Conservation (phyloP, 2,329 filamentous ascomycete species). For the Orbilia quercus region DNA sequence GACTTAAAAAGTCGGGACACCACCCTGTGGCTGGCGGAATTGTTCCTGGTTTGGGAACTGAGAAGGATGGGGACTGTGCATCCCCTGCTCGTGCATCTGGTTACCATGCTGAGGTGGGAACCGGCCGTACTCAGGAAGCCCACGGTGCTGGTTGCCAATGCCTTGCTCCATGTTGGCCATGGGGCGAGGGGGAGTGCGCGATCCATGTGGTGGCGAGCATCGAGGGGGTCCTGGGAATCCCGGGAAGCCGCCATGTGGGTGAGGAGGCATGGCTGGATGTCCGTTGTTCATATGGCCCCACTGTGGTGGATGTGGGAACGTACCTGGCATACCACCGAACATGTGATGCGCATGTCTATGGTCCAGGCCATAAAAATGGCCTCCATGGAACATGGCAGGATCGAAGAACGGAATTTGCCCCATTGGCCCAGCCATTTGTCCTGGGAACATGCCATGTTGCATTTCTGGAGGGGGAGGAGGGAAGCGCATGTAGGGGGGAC, state of each 20-base stretch:
- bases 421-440: constrained; percentile 28
- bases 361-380: constrained; percentile 26
- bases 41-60: constrained; percentile 26
- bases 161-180: constrained; percentile 28
- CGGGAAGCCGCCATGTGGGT: constrained; percentile 29
- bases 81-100: constrained; percentile 33
- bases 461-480: constrained; percentile 25
- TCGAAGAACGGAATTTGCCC: constrained; percentile 35
- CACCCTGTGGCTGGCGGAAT: constrained; percentile 29
- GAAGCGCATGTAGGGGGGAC: constrained; percentile 16
- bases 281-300: constrained; percentile 28
- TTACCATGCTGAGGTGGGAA: constrained; percentile 25
- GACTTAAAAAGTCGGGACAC: constrained; percentile 43
- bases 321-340: constrained; percentile 23
- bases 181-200: constrained; percentile 10
- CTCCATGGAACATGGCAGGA: constrained; percentile 34
- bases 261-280: constrained; percentile 27
- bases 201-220: constrained; percentile 32
- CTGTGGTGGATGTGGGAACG: constrained; percentile 35
- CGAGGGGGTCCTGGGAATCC: constrained; percentile 19
- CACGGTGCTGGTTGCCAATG: constrained; percentile 28
- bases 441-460: constrained; percentile 29
- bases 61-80: constrained; percentile 15
- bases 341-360: constrained; percentile 17
- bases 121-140: constrained; percentile 25